These are phyloP conservation scores for Diaporthe longicolla DNA, from an alignment of 2,329 filamentous ascomycete species.

Conservation along the genomic window DNA sequence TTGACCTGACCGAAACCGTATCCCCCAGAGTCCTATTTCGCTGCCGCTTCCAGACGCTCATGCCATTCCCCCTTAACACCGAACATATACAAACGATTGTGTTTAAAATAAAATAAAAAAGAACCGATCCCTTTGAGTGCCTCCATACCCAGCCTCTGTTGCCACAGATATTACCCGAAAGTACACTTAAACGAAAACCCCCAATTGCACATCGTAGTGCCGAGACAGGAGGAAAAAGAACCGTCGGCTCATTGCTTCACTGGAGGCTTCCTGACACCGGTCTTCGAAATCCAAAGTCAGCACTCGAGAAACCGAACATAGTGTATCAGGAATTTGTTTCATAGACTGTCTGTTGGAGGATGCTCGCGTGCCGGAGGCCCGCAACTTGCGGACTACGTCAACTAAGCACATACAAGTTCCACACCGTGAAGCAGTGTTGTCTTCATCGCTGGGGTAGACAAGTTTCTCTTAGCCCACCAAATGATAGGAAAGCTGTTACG, in stretches of 20 bases:
- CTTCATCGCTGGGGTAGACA: neutral
- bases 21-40: neutral
- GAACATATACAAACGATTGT: neutral
- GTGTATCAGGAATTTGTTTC: neutral
- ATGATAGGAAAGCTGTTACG: neutral
- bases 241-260: slow-evolving; percentile 19
- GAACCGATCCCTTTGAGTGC: neutral
- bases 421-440: too few species aligned
- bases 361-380: too few species aligned
- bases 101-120: too few species aligned
- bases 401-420: neutral
- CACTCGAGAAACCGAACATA: neutral
- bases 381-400: neutral
- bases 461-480: neutral
- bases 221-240: neutral
- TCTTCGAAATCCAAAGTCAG: neutral
- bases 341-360: neutral
- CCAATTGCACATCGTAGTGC: neutral
- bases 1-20: neutral
- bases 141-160: neutral
- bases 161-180: slow-evolving; percentile 12
- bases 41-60: slow-evolving; percentile 3
- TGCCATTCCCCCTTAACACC: slow-evolving; percentile 19
- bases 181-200: neutral
- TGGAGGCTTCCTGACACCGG: slow-evolving; percentile 13